phyloP scores from a whole-genome alignment of 495 filamentous ascomycete species.

The Talaromyces borbonicus region DNA sequence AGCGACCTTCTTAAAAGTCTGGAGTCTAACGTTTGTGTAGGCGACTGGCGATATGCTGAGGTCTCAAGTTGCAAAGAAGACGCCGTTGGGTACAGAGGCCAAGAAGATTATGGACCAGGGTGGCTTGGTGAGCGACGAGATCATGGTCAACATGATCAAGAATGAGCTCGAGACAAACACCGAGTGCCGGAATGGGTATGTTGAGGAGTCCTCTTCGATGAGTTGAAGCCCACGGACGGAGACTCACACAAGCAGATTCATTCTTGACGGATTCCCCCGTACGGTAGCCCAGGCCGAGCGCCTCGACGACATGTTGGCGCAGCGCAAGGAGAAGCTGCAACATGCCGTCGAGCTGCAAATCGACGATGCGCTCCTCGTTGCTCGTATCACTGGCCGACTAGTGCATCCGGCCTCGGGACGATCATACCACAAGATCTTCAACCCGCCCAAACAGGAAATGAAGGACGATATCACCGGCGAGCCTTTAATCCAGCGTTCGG shows the following conservation, averaged over 20 bases:
- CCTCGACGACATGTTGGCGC: constrained; percentile 80
- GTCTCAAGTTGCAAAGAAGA: constrained; percentile 97
- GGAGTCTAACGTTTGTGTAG: no score
- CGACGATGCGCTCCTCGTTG: constrained; percentile 84
- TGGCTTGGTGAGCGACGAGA: constrained; percentile 95
- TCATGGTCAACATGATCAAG: constrained; percentile 99
- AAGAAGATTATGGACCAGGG: constrained; percentile 99
- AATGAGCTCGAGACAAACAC: constrained; percentile 85
- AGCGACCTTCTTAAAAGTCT: constrained; percentile 7
- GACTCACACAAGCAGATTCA: constrained; percentile 59
- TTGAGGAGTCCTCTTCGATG: no score
- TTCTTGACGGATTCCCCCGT: constrained; percentile 95
- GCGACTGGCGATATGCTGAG: constrained; percentile 99
- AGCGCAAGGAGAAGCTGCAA: constrained; percentile 67
- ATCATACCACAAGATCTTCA: constrained; percentile 96
- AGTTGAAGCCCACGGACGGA: no score
- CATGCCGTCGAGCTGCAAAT: constrained; percentile 96
- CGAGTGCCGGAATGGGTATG: constrained; percentile 93
- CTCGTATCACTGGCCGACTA: constrained; percentile 92
- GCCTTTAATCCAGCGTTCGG: constrained; percentile 87
- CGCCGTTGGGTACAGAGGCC: constrained; percentile 82
- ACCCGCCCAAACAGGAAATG: constrained; percentile 91
- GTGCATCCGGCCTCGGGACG: constrained; percentile 93
- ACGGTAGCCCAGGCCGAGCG: constrained; percentile 92
- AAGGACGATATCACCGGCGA: constrained; percentile 96